These are phyloP conservation scores for Penicillium crystallinum DNA, from an alignment of 495 filamentous ascomycete genomes.

Conservation along the genomic window DNA sequence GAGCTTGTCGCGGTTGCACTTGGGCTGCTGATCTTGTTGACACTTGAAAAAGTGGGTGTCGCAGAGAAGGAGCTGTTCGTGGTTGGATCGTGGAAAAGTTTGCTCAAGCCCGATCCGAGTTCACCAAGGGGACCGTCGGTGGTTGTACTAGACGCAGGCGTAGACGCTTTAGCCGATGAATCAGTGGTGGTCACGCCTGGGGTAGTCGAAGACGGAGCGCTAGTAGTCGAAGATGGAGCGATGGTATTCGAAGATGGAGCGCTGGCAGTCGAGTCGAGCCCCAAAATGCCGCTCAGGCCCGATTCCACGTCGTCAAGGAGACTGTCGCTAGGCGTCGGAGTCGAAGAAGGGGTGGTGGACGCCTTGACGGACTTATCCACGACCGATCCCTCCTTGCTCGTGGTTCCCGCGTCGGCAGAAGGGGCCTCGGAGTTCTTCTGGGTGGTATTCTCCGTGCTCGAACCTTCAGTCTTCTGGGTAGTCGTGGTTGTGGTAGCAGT, in stretches of 20 bases:
- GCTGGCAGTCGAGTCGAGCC: background rate
- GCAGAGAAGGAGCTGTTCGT: constrained; percentile 5
- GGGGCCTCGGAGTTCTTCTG: constrained; percentile 2
- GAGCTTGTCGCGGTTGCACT: background rate
- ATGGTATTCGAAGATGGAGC: background rate
- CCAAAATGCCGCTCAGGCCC: background rate
- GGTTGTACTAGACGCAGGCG: constrained; percentile 9
- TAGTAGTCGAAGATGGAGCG: background rate
- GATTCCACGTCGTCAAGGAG: background rate
- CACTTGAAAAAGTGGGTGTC: constrained; percentile 1
- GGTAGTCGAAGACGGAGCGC: background rate
- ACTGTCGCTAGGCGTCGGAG: background rate
- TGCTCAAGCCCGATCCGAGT: background rate
- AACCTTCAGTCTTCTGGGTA: constrained; percentile 6
- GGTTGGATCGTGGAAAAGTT: constrained; percentile 1
- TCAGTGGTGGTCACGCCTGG: background rate
- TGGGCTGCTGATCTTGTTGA: background rate
- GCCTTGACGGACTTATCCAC: background rate
- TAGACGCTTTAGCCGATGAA: background rate
- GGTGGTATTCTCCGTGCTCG: constrained; percentile 2
- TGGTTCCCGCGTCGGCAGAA: constrained; percentile 9
- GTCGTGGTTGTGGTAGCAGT: constrained; percentile 10
- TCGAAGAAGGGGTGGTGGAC: background rate
- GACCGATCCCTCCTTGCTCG: constrained; percentile 1
- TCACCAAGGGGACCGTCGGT: background rate